Conservation (phyloP, 148 eudicot species). For the Cornus controversa region DNA sequence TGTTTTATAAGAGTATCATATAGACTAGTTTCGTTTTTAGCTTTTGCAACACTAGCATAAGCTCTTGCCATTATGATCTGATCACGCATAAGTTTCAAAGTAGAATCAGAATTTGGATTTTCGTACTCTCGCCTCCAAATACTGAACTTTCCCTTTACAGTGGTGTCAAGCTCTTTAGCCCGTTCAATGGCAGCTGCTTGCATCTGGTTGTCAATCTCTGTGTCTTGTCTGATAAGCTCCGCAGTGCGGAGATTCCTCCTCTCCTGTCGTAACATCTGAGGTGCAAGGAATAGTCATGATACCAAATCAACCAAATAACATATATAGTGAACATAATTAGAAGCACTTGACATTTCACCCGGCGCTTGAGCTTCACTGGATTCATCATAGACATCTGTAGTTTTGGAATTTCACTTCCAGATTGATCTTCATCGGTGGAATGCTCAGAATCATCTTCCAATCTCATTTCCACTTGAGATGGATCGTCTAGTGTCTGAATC, state of each 20-base stretch:
- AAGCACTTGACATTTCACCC: constrained; percentile 39
- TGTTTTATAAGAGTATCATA: constrained; percentile 66
- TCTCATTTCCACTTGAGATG: constrained; percentile 34
- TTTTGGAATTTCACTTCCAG: constrained; percentile 29
- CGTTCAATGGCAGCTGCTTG: constrained; percentile 82
- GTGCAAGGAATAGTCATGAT: background rate
- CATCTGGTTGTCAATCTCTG: constrained; percentile 61
- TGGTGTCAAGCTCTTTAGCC: constrained; percentile 71
- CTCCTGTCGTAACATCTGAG: constrained; percentile 64
- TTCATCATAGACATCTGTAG: constrained; percentile 35
- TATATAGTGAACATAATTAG: background rate
- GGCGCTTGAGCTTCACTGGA: constrained; percentile 79
- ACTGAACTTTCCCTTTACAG: constrained; percentile 70
- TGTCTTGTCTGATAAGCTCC: constrained; percentile 64
- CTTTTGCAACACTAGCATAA: constrained; percentile 90
- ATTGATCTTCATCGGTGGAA: constrained; percentile 35
- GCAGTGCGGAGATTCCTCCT: constrained; percentile 77
- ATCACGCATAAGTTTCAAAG: constrained; percentile 87
- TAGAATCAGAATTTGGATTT: constrained; percentile 90
- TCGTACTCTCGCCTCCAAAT: constrained; percentile 97
- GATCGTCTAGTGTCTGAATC: constrained; percentile 38
- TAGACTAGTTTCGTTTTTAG: constrained; percentile 62
- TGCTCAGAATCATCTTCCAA: constrained; percentile 31
- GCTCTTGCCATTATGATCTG: constrained; percentile 98
- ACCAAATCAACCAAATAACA: constrained; percentile 6